A percentile compares a stretch with the other conserved stretches of the same genome.
These are phyloP conservation scores for Goffeauzyma gilvescens DNA, from an alignment of 768 basidiomycete genomes.

Conservation along the genomic window DNA sequence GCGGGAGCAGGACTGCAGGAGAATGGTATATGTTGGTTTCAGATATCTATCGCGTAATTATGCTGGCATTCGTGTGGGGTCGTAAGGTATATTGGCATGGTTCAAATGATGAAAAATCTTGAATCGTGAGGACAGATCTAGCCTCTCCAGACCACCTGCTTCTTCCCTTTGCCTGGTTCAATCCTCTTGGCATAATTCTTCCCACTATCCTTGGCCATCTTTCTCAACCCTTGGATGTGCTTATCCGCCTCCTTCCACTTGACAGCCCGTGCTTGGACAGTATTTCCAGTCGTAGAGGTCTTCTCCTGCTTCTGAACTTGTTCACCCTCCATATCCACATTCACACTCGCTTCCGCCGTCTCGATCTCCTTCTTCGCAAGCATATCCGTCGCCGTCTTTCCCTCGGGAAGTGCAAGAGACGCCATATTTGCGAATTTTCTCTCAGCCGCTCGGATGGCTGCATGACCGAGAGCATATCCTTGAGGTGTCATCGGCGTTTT, in stretches of 20 bases:
- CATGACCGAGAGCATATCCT: constrained; percentile 6
- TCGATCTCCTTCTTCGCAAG: background rate
- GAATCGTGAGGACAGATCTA: no score
- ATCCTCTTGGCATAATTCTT: constrained; percentile 11
- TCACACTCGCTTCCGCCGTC: background rate
- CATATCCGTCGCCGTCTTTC: constrained; percentile 15
- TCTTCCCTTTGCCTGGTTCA: constrained; percentile 5
- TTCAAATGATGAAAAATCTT: no score
- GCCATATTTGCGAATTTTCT: constrained; percentile 15
- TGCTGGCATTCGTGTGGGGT: background rate
- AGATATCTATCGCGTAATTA: background rate
- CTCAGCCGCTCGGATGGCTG: constrained; percentile 3
- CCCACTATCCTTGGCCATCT: constrained; percentile 16
- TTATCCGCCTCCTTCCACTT: constrained; percentile 15
- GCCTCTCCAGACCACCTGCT: constrained; percentile 8
- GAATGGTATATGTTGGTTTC: no score
- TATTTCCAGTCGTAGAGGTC: constrained; percentile 1
- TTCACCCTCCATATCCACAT: background rate
- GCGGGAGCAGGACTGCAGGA: no score
- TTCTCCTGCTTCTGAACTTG: background rate
- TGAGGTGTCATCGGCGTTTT: constrained; percentile 6
- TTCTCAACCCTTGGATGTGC: constrained; percentile 13
- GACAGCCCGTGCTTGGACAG: constrained; percentile 6
- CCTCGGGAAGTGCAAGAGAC: constrained; percentile 16
- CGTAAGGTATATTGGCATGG: no score